A percentile compares a stretch with the other conserved stretches of the same genome.
Evolutionary conservation across 129 eudicot genomes (phyloP).

Genomic region (Daucus carota): DH1_v3.0 NC_030386.2:40489001-40489500

Average conservation of each 20-base stretch:
- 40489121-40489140: slow-evolving; percentile 70
- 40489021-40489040: slow-evolving; percentile 66
- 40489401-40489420: slow-evolving; percentile 71
- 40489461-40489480: slow-evolving; percentile 98
- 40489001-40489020: slow-evolving; percentile 71
- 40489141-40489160: slow-evolving; percentile 68
- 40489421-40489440: slow-evolving; percentile 54
- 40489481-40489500: slow-evolving; percentile 95
- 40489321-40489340: slow-evolving; percentile 72
- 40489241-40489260: slow-evolving; percentile 90
- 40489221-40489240: slow-evolving; percentile 70
- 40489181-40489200: slow-evolving; percentile 87
- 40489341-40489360: slow-evolving; percentile 81
- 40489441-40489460: slow-evolving; percentile 85
- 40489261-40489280: slow-evolving; percentile 71
- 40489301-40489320: slow-evolving; percentile 74
- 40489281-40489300: slow-evolving; percentile 64
- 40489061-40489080: slow-evolving; percentile 45
- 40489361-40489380: slow-evolving; percentile 89
- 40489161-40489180: slow-evolving; percentile 89
- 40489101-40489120: slow-evolving; percentile 86
- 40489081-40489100: slow-evolving; percentile 87
- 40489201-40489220: slow-evolving; percentile 77
- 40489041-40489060: slow-evolving; percentile 50
- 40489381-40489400: slow-evolving; percentile 83